Evolutionary conservation across 2,329 filamentous ascomycete species (phyloP).

Genomic region (Apiospora phragmitis): DNA sequence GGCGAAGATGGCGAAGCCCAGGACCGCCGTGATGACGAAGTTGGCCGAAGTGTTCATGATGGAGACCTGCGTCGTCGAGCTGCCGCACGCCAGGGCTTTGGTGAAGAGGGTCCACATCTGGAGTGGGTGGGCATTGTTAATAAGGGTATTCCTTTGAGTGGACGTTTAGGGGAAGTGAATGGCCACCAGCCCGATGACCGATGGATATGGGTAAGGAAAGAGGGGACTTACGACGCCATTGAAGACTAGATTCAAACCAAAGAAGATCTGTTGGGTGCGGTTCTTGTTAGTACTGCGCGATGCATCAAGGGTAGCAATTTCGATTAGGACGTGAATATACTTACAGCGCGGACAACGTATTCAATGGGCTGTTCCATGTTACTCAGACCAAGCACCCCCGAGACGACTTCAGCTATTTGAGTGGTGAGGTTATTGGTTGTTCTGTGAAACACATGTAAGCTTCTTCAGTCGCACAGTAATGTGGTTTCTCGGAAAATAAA

Average conservation of each 20-base stretch:
- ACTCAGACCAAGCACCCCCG: slow-evolving; percentile 44
- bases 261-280: slow-evolving; percentile 59
- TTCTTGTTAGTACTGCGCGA: not conserved
- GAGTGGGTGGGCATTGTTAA: no score
- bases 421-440: slow-evolving; percentile 59
- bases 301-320: not conserved
- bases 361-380: slow-evolving; percentile 46
- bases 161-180: slow-evolving; percentile 10
- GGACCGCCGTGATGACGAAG: slow-evolving; percentile 74
- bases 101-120: slow-evolving; percentile 85
- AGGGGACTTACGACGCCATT: slow-evolving; percentile 61
- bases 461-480: not conserved
- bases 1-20: slow-evolving; percentile 70
- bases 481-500: not conserved
- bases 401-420: slow-evolving; percentile 46
- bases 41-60: slow-evolving; percentile 83
- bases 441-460: slow-evolving; percentile 31
- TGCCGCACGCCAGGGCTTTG: slow-evolving; percentile 70
- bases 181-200: no score
- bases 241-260: slow-evolving; percentile 71
- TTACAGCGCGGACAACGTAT: slow-evolving; percentile 48
- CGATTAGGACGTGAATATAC: slow-evolving; percentile 26
- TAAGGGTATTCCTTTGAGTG: no score
- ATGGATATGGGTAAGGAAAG: not conserved
- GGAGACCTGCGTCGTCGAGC: slow-evolving; percentile 76